phyloP scores from a whole-genome alignment of 345 rosid species.

The Mallotus nudiflorus region DNA sequence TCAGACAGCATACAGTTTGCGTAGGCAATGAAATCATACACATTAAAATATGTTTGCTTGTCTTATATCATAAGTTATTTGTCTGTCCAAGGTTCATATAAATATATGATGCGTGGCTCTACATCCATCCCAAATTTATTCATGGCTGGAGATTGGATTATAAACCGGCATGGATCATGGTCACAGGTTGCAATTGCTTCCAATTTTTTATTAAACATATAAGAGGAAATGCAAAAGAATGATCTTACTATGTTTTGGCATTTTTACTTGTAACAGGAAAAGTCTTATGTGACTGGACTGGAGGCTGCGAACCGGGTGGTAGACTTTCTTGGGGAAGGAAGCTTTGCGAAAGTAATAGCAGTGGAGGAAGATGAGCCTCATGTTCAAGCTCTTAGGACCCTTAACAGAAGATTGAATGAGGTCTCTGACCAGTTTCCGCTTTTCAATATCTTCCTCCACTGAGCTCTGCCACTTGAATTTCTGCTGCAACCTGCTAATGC shows the following conservation, averaged over 20 bases:
- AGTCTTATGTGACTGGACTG: constrained; percentile 48
- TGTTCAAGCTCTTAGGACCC: constrained; percentile 42
- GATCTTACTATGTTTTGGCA: not conserved
- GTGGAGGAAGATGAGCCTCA: constrained; percentile 61
- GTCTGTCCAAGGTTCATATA: constrained; percentile 50
- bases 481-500: not conserved
- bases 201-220: not conserved
- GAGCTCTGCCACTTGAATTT: not conserved
- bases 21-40: too few relatives aligned
- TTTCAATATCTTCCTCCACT: constrained; percentile 25
- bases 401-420: constrained; percentile 50
- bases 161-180: constrained; percentile 66
- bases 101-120: constrained; percentile 55
- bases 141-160: constrained; percentile 72
- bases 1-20: too few relatives aligned
- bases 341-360: constrained; percentile 48
- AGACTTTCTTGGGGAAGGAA: constrained; percentile 50
- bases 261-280: constrained; percentile 37
- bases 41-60: too few relatives aligned
- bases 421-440: constrained; percentile 42
- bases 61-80: not conserved
- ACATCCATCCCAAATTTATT: constrained; percentile 59
- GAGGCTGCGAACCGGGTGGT: constrained; percentile 55
- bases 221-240: not conserved
- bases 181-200: constrained; percentile 39